Base-by-base conservation (phyloP, 108 stramenopile genomes). In the Skeletonema tropicum region DNA sequence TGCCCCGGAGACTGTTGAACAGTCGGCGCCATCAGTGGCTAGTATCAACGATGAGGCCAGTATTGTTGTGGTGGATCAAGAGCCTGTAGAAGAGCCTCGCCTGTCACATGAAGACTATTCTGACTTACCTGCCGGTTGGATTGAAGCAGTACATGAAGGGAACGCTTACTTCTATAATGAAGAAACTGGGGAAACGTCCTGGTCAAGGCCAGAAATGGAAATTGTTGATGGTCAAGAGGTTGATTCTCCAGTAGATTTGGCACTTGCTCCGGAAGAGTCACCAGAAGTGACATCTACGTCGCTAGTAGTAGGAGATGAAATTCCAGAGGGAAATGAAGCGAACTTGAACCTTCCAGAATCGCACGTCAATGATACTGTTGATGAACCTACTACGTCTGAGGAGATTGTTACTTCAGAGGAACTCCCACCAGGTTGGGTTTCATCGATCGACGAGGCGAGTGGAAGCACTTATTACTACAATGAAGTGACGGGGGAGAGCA, bases 381-480 rank as follows among this genome's bases (percentile, higher is more conserved):
- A 42, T n/a, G 65, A 3, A 30, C 7, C 6, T 19, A 3, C 55
- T 23, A 19, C 36, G n/a, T 19, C 23, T 48, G 59, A 5, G 26
- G 68, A 21, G 15, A 36, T 21, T 68, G 65, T 38, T 6, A 13
- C 35, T 7, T 13, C 39, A 1, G 31, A 77, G 21, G 26, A 29
- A 23, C 70, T 88, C 0, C 81, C 84, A 15, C 55, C 45, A 25
- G 87, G 82, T 2, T 92, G 92, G 92, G 26, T 52, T 36, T 86
- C 85, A 70, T 32, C 71, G 19, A 45, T 68, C 11, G 91, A 92
- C 46, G 66, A 68, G 23, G 7, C 32, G 5, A 68, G 30, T 17
- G 52, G 66, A 3, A 68, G 35, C 77, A 73, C 74, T 19, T 60
- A 88, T 66, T 92, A 86, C 46, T 86, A 75, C 77, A 85, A 92